Percentiles rank a stretch among this genome's conserved stretches.
Conservation (phyloP, 495 filamentous ascomycete genomes). For the Penicillium manginii region DNA sequence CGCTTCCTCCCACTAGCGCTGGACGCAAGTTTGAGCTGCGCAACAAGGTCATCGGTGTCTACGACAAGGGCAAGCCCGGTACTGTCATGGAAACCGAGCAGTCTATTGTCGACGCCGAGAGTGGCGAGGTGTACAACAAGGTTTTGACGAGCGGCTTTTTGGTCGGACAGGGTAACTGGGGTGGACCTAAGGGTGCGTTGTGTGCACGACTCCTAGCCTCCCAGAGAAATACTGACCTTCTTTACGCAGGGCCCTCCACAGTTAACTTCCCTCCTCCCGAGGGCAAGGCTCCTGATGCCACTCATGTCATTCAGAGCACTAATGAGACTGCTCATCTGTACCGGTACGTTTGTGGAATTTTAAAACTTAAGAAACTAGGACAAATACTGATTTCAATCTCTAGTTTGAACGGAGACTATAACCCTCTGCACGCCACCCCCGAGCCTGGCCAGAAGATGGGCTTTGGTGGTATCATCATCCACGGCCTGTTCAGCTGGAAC, state of each 20-base stretch:
- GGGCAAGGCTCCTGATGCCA: slow-evolving; percentile 72
- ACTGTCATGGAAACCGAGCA: slow-evolving; percentile 82
- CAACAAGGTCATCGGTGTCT: slow-evolving; percentile 81
- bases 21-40: slow-evolving; percentile 77
- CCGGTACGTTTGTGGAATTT: slow-evolving; percentile 42
- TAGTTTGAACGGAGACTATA: slow-evolving; percentile 86
- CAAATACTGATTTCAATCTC: background rate
- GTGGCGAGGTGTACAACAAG: slow-evolving; percentile 72
- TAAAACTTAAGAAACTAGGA: background rate
- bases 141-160: slow-evolving; percentile 73
- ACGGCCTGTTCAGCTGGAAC: slow-evolving; percentile 87
- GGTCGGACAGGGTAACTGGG: slow-evolving; percentile 85
- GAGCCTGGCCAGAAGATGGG: slow-evolving; percentile 87
- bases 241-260: slow-evolving; percentile 61
- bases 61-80: slow-evolving; percentile 87
- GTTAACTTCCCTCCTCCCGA: slow-evolving; percentile 74
- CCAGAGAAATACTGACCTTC: background rate
- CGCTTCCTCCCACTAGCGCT: slow-evolving; percentile 70
- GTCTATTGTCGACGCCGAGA: slow-evolving; percentile 69
- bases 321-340: slow-evolving; percentile 75
- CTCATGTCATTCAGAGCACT: slow-evolving; percentile 69
- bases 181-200: slow-evolving; percentile 78
- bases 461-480: slow-evolving; percentile 86
- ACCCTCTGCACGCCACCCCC: slow-evolving; percentile 84
- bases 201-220: background rate